Conservation (phyloP, 176 grass and related monocot genomes). For the Saccharum spontaneum region DNA sequence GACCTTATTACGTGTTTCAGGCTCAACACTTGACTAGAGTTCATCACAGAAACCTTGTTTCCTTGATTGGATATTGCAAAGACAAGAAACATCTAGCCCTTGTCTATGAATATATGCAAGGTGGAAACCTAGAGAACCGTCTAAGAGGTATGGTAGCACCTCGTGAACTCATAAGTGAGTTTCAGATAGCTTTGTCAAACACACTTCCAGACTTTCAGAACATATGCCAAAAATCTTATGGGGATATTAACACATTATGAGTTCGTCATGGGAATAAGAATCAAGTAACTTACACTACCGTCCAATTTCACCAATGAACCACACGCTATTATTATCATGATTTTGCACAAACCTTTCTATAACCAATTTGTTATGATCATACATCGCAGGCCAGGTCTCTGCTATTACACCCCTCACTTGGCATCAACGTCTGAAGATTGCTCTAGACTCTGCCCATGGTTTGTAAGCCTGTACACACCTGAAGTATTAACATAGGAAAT, state of each 20-base stretch:
- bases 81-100: background rate
- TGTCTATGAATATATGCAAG: slow-evolving; percentile 22
- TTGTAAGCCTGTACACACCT: background rate
- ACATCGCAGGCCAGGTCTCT: slow-evolving; percentile 5
- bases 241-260: background rate
- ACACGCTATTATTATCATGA: background rate
- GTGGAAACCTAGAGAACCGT: background rate
- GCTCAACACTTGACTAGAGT: slow-evolving; percentile 58
- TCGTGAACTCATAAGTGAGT: background rate
- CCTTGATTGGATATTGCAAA: slow-evolving; percentile 49
- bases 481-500: background rate
- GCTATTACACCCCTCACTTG: slow-evolving; percentile 13
- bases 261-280: background rate
- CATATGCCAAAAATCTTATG: too few species aligned
- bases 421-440: slow-evolving; percentile 32
- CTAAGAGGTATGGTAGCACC: background rate
- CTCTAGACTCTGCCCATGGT: slow-evolving; percentile 20
- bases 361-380: background rate
- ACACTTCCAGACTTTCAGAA: background rate
- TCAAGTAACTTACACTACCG: background rate
- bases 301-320: background rate
- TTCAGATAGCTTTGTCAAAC: background rate
- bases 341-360: background rate
- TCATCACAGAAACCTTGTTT: slow-evolving; percentile 74
- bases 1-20: slow-evolving; percentile 29